Evolutionary conservation across 352 stramenopile species (phyloP), one percentile per base, ranked within the genome.

Genomic region (Aphanomyces stellatus): DNA sequence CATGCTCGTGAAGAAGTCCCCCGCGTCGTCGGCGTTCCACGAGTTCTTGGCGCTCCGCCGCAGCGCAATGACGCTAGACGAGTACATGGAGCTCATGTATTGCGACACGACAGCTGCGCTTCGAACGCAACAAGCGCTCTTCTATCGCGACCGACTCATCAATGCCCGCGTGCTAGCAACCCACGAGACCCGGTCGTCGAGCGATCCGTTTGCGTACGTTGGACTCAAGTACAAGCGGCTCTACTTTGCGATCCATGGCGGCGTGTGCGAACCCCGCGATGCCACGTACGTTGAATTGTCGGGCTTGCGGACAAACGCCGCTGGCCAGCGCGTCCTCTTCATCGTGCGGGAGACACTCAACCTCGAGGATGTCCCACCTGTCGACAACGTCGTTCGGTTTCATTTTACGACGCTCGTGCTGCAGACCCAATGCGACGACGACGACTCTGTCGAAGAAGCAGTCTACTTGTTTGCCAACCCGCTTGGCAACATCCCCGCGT

Each of bases 51-150:
- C 41, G 25, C 13, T 65, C 27, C 13, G 41, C 6, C 5, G 31
- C 28, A 27, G 11, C 17, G 7, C 11, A 13, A 19, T 55, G 11
- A 30, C 57, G 4, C 15, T 65, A 4, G 57, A 65, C 24, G 60
- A 67, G 8, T 67, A 67, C 49, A 49, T 67, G 15, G 60, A 67
- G 42, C 60, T 67, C 35, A 42, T 10, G 2, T 67, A 67, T 11
- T 67, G 60, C 49, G 60, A 67, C 19, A 55, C 40, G 3, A 46
- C 28, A 28, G 60, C 30, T 17, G 34, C 25, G 7, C 33, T 67
- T 37, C 60, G 60, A 3, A 37, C 25, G 24, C 37, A 24, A 37
- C 33, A 51, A 46, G 35, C 55, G 35, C 33, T 28, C 4, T 27
- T 51, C 22, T 43, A 51, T 34, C 19, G 35, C 37, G 40, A n/a